Conservation (phyloP, 2,329 filamentous ascomycete genomes). For the Sarocladium oryzae region DNA sequence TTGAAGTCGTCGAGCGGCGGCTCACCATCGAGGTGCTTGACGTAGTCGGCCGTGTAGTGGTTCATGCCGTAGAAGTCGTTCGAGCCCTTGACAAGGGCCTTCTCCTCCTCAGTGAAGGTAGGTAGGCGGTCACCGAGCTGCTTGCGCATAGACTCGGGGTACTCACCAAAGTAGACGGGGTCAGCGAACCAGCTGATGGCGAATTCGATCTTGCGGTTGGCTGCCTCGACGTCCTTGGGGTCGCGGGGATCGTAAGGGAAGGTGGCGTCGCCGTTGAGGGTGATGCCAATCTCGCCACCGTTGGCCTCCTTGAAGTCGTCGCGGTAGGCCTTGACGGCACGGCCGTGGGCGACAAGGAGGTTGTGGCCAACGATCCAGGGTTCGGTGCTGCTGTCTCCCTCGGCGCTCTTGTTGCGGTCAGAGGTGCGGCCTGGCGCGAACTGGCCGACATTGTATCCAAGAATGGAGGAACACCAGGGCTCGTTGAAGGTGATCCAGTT, state of each 20-base stretch:
- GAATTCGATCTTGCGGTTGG: slow-evolving; percentile 78
- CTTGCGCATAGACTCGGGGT: slow-evolving; percentile 75
- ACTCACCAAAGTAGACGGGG: slow-evolving; percentile 77
- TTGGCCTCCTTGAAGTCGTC: slow-evolving; percentile 70
- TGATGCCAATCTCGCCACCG: slow-evolving; percentile 78
- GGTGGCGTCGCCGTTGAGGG: slow-evolving; percentile 76
- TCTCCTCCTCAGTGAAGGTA: slow-evolving; percentile 65
- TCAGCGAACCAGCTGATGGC: slow-evolving; percentile 85
- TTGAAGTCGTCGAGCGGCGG: slow-evolving; percentile 61
- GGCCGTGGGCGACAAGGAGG: slow-evolving; percentile 70
- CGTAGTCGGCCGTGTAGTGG: slow-evolving; percentile 85
- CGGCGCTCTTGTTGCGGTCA: slow-evolving; percentile 61
- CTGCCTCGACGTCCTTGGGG: slow-evolving; percentile 67
- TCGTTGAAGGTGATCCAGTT: slow-evolving; percentile 91
- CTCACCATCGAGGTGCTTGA: slow-evolving; percentile 61
- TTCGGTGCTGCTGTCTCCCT: slow-evolving; percentile 70
- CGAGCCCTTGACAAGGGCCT: slow-evolving; percentile 69
- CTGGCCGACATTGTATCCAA: slow-evolving; percentile 70
- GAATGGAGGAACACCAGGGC: slow-evolving; percentile 76
- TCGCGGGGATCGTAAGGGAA: slow-evolving; percentile 79
- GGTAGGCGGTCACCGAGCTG: slow-evolving; percentile 76
- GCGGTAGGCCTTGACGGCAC: slow-evolving; percentile 75
- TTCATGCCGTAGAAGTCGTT: slow-evolving; percentile 97
- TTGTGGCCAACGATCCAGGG: slow-evolving; percentile 80
- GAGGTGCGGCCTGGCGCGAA: slow-evolving; percentile 81